phyloP scores from a whole-genome alignment of 2,329 filamentous ascomycete genomes.

The Truncatella angustata region DNA sequence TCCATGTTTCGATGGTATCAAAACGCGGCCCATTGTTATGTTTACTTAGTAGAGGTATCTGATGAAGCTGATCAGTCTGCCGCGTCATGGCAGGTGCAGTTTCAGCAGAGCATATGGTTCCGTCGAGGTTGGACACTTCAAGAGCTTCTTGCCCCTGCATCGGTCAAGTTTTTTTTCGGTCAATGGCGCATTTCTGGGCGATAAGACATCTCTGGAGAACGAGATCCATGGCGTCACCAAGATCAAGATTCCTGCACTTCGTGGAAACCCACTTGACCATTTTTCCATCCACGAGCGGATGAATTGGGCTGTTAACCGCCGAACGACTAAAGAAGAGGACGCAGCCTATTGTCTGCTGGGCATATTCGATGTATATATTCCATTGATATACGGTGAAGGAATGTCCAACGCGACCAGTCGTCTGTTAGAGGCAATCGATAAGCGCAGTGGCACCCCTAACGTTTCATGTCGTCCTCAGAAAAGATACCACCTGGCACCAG shows the following conservation, averaged over 20 bases:
- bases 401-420: neutral
- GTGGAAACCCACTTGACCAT: slow-evolving; percentile 11
- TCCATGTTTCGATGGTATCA: slow-evolving; percentile 8
- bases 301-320: neutral
- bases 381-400: neutral
- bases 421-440: neutral
- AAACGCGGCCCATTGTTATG: slow-evolving; percentile 12
- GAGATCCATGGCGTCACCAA: slow-evolving; percentile 21
- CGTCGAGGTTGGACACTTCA: slow-evolving; percentile 8
- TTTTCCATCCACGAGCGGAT: slow-evolving; percentile 18
- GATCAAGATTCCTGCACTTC: slow-evolving; percentile 19
- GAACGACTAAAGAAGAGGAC: neutral
- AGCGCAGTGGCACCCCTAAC: neutral
- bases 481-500: neutral
- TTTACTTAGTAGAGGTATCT: neutral
- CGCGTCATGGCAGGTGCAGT: neutral
- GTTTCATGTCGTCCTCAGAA: neutral
- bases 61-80: too few species aligned
- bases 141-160: slow-evolving; percentile 19
- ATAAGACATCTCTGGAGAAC: slow-evolving; percentile 20
- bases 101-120: slow-evolving; percentile 6
- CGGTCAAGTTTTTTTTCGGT: slow-evolving; percentile 25
- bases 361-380: neutral
- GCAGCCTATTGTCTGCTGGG: neutral
- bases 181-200: slow-evolving; percentile 19